Percentiles rank a stretch among this genome's conserved stretches.
phyloP scores from a whole-genome alignment of 192 early-diverging fungal genomes.

The Linnemannia zychae region DNA sequence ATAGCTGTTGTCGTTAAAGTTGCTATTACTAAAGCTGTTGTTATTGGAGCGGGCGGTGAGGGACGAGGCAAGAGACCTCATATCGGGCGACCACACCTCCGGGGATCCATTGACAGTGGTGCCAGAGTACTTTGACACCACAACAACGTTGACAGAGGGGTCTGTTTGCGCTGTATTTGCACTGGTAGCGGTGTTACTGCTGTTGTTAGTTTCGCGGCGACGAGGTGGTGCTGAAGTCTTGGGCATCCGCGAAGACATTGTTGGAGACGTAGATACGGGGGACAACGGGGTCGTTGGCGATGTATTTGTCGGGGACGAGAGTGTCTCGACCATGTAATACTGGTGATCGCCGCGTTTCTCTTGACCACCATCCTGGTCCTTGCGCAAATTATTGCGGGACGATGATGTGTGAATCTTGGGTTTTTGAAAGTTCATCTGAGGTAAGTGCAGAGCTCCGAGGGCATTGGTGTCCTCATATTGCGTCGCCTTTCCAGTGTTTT shows the following conservation, averaged over 20 bases:
- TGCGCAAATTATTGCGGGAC: not conserved
- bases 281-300: not conserved
- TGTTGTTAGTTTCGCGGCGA: not conserved
- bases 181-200: not conserved
- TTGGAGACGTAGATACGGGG: not conserved
- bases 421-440: slow-evolving; percentile 24
- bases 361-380: not conserved
- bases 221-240: not conserved
- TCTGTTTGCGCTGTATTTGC: too few species aligned
- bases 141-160: too few species aligned
- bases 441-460: slow-evolving; percentile 15
- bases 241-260: slow-evolving; percentile 4
- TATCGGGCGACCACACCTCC: too few species aligned
- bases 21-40: not conserved
- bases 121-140: too few species aligned
- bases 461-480: slow-evolving; percentile 38
- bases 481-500: slow-evolving; percentile 49
- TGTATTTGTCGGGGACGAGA: not conserved
- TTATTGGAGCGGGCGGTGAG: not conserved
- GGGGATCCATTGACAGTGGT: too few species aligned
- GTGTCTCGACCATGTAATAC: not conserved
- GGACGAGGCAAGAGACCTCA: too few species aligned
- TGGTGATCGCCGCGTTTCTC: not conserved
- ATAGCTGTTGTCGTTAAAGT: not conserved
- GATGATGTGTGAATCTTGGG: slow-evolving; percentile 15